Conservation (phyloP, 2,329 filamentous ascomycete species). For the Rhexocercosporidium sp. region DNA sequence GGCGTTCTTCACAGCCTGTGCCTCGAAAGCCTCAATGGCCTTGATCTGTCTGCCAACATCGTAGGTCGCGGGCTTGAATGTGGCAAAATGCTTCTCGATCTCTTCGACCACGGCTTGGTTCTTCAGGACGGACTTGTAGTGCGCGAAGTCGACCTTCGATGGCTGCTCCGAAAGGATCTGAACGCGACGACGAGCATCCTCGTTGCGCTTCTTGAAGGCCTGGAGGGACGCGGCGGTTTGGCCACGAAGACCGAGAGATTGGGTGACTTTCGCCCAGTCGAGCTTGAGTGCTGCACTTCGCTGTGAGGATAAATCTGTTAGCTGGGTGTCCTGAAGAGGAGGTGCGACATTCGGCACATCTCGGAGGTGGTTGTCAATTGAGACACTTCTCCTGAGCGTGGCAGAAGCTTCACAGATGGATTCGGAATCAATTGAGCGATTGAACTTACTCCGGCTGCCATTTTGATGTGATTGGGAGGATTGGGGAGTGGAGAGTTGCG, state of each 20-base stretch:
- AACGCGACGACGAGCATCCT: slow-evolving; percentile 95
- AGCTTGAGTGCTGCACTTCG: slow-evolving; percentile 98
- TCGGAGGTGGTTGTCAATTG: slow-evolving; percentile 21
- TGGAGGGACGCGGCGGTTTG: slow-evolving; percentile 90
- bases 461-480: slow-evolving; percentile 59
- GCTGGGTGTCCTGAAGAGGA: slow-evolving; percentile 29
- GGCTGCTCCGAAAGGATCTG: slow-evolving; percentile 82
- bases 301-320: slow-evolving; percentile 54
- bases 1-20: slow-evolving; percentile 94
- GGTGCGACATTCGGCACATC: slow-evolving; percentile 28
- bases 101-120: slow-evolving; percentile 95
- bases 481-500: slow-evolving; percentile 55
- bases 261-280: slow-evolving; percentile 96
- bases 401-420: slow-evolving; percentile 12
- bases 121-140: slow-evolving; percentile 92
- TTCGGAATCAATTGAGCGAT: slow-evolving; percentile 36
- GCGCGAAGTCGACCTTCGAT: slow-evolving; percentile 86
- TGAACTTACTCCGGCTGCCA: slow-evolving; percentile 69
- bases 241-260: slow-evolving; percentile 93
- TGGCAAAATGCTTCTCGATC: slow-evolving; percentile 93
- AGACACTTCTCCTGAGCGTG: not conserved
- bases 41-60: slow-evolving; percentile 94
- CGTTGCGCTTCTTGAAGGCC: slow-evolving; percentile 99
- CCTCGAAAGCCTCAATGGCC: slow-evolving; percentile 97
- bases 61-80: slow-evolving; percentile 92